Percentiles rank a stretch among this genome's conserved stretches.
These are phyloP conservation scores for Hemerocallis citrina DNA, from an alignment of 106 monocot genomes.

Conservation along the genomic window DNA sequence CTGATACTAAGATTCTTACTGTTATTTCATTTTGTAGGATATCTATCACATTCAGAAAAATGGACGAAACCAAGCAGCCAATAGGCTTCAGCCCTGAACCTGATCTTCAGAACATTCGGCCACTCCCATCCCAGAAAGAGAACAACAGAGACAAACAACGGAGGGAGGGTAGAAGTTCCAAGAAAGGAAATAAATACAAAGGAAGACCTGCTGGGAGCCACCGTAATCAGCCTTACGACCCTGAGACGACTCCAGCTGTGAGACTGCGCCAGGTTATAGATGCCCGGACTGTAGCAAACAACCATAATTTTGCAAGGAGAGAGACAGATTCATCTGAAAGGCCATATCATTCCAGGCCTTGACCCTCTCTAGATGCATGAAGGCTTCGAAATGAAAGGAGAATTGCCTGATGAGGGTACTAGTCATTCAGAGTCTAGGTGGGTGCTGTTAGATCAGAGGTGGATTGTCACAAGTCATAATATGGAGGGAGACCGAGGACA, in stretches of 20 bases:
- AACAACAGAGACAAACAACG: background rate
- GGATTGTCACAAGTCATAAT: slow-evolving; percentile 11
- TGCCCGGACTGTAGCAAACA: slow-evolving; percentile 1
- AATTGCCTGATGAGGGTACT: slow-evolving; percentile 2
- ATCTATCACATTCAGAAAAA: slow-evolving; percentile 78
- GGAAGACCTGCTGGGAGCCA: background rate
- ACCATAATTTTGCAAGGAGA: background rate
- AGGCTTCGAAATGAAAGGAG: background rate
- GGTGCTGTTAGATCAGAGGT: slow-evolving; percentile 19
- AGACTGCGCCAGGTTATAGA: slow-evolving; percentile 4
- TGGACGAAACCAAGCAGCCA: slow-evolving; percentile 51
- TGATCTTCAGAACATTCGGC: slow-evolving; percentile 49
- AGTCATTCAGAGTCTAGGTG: slow-evolving; percentile 3
- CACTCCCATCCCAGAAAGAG: slow-evolving; percentile 16
- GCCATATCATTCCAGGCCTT: background rate
- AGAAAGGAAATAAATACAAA: slow-evolving; percentile 15
- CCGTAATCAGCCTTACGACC: slow-evolving; percentile 1
- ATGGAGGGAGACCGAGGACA: background rate
- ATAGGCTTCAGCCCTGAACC: slow-evolving; percentile 33
- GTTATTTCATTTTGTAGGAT: slow-evolving; percentile 34
- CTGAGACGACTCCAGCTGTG: background rate
- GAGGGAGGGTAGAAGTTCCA: background rate
- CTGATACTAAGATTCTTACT: too few relatives aligned
- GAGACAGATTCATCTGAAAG: slow-evolving; percentile 2
- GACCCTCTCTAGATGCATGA: background rate